Base-by-base conservation (phyloP, 768 basidiomycete species). In the Asterophora lycoperdoides region DNA sequence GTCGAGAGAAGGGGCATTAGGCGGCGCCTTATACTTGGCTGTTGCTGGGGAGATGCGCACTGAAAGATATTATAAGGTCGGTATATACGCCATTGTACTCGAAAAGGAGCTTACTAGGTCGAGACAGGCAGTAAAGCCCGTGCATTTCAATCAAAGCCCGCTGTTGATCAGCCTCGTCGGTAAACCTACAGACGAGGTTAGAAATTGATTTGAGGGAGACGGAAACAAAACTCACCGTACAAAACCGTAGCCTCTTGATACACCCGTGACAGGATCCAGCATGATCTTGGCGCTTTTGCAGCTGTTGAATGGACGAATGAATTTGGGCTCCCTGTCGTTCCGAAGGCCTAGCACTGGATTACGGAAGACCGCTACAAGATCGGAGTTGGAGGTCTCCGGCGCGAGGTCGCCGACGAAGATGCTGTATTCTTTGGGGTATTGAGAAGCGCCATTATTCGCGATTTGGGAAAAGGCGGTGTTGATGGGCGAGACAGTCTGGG, bases 231-330 rank as follows among this genome's bases (percentile, higher is more conserved):
- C 79, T 44, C 52, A 85, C 88, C 93, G 78, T 33, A 96, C 93
- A 61, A 95, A 95, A 23, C 93, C 93, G 65, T 94, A 95, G 3
- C 93, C 93, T 53, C 90, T 77, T 23, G 89, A 91, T 17, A 92
- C 81, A 14, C 92, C 92, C 4, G 91, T 92, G 17, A 86, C 79
- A 2, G 93, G 91, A 65, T 93, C 91, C 41, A 92, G 72, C 91
- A 93, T 93, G 56, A 92, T 95, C 72, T 93, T 93, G 26, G 93
- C 93, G 64, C 91, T 93, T 73, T 92, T 93, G 69, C 92, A 93
- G 64, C 90, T 93, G 32, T 81, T 68, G 69, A 95, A 96, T 2
- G 91, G 89, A 7, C 83, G 78, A 46, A 94, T 91, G 56, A 91
- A 88, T 64, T 89, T 89, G 15, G 91, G 90, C 64, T 89, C 89